These are phyloP conservation scores for Nigrospora osmanthi DNA, from an alignment of 2,329 filamentous ascomycete genomes.

Conservation along the genomic window DNA sequence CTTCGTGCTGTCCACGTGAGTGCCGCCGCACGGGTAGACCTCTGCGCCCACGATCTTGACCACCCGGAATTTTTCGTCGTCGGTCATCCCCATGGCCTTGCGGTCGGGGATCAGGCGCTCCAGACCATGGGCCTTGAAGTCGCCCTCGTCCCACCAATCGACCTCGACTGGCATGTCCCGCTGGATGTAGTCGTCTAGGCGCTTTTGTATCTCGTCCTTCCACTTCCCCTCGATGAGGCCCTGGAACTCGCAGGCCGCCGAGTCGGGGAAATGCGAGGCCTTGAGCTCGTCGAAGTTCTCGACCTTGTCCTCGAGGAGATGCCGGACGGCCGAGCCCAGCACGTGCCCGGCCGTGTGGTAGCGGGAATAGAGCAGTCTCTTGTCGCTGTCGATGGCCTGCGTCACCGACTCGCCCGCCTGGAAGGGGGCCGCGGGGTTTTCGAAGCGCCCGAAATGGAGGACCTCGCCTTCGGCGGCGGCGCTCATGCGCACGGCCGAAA, in stretches of 20 bases:
- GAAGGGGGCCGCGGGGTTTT: slow-evolving; percentile 23
- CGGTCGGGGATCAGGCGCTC: slow-evolving; percentile 47
- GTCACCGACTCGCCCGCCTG: slow-evolving; percentile 32
- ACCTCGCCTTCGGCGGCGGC: slow-evolving; percentile 43
- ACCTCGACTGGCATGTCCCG: slow-evolving; percentile 51
- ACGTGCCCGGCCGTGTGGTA: slow-evolving; percentile 70
- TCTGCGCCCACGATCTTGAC: slow-evolving; percentile 63
- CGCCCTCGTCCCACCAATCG: slow-evolving; percentile 59
- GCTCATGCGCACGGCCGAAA: slow-evolving; percentile 50
- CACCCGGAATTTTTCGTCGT: slow-evolving; percentile 53
- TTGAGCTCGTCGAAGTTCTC: slow-evolving; percentile 57
- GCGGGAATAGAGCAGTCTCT: slow-evolving; percentile 56
- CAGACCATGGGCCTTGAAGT: slow-evolving; percentile 46
- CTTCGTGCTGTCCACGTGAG: slow-evolving; percentile 57
- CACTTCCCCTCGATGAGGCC: slow-evolving; percentile 58
- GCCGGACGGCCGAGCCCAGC: slow-evolving; percentile 58
- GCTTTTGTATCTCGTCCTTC: slow-evolving; percentile 54
- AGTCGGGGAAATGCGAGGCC: slow-evolving; percentile 63
- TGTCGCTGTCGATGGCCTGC: slow-evolving; percentile 53
- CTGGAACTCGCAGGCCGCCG: slow-evolving; percentile 59
- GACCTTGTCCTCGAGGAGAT: slow-evolving; percentile 44
- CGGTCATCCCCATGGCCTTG: slow-evolving; percentile 23
- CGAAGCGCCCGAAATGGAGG: slow-evolving; percentile 58
- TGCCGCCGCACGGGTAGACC: slow-evolving; percentile 68
- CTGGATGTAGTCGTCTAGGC: slow-evolving; percentile 50